Evolutionary conservation across 495 filamentous ascomycete species (phyloP).

Genomic region (Melanomma pulvis-pyrius): DNA sequence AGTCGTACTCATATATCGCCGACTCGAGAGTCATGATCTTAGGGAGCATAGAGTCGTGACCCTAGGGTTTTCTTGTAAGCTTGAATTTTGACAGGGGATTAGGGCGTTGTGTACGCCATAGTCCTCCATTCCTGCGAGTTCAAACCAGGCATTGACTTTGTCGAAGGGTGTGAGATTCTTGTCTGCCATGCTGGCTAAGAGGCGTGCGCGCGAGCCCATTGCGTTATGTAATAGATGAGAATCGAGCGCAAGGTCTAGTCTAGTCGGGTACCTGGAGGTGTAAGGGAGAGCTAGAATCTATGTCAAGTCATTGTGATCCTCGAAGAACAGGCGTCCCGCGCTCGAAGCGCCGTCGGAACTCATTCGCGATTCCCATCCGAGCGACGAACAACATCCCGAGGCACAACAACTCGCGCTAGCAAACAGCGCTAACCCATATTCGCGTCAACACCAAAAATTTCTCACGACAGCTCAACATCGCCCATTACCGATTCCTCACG

Average conservation of each 20-base stretch:
- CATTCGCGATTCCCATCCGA: too few species aligned
- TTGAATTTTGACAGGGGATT: not conserved
- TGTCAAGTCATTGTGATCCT: conserved; percentile 1
- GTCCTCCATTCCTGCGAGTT: conserved; percentile 4
- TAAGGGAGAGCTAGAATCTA: not conserved
- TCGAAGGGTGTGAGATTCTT: conserved; percentile 7
- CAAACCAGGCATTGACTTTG: conserved; percentile 14
- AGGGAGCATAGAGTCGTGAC: conserved; percentile 28
- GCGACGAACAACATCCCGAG: not conserved
- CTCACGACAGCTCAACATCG: not conserved
- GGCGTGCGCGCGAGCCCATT: conserved; percentile 1
- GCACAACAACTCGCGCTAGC: not conserved
- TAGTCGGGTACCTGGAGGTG: too few species aligned
- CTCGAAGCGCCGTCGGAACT: not conserved
- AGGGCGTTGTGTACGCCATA: conserved; percentile 10
- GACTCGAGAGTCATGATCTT: conserved; percentile 21
- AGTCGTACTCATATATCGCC: conserved; percentile 3
- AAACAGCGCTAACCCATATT: conserved; percentile 8
- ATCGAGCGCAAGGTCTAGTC: not conserved
- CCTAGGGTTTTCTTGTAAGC: conserved; percentile 11
- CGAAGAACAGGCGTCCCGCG: not conserved
- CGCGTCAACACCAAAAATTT: conserved; percentile 7
- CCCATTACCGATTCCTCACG: not conserved
- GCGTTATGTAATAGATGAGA: too few species aligned
- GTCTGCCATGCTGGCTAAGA: not conserved